These are phyloP conservation scores for Suillus variegatus DNA, from an alignment of 768 basidiomycete species.

Conservation along the genomic window DNA sequence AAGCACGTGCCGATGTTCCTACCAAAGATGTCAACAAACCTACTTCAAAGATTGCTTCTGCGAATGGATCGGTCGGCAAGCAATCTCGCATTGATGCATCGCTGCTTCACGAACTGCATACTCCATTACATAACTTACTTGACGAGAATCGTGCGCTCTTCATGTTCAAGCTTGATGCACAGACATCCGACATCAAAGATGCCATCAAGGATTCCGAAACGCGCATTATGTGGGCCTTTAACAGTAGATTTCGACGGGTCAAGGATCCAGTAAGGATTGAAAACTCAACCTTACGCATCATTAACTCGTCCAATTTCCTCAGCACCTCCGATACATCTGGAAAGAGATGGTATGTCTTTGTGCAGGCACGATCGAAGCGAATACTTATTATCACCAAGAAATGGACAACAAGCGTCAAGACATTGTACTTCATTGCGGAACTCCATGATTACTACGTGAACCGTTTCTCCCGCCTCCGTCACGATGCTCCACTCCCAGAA, in stretches of 20 bases:
- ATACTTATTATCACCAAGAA: conserved; percentile 29
- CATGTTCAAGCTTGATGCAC: background rate
- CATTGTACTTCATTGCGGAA: conserved; percentile 49
- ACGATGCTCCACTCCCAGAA: no score
- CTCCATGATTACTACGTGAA: conserved; percentile 38
- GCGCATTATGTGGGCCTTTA: background rate
- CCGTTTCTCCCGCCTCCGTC: conserved; percentile 6
- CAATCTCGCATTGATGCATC: background rate
- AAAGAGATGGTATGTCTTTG: conserved; percentile 47
- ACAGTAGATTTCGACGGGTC: background rate
- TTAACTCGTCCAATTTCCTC: background rate
- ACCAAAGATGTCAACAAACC: background rate
- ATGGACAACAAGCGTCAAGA: conserved; percentile 56
- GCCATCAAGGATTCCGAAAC: background rate
- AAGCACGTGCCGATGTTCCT: background rate
- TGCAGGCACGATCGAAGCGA: background rate
- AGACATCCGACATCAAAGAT: background rate
- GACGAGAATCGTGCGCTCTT: background rate
- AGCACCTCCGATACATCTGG: conserved; percentile 55
- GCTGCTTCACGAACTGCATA: background rate
- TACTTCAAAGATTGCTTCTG: background rate
- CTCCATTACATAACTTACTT: background rate
- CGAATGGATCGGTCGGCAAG: background rate
- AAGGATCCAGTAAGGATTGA: background rate
- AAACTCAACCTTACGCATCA: no score